Conservation (phyloP, 768 basidiomycete genomes). For the Boletus reticuloceps region DNA sequence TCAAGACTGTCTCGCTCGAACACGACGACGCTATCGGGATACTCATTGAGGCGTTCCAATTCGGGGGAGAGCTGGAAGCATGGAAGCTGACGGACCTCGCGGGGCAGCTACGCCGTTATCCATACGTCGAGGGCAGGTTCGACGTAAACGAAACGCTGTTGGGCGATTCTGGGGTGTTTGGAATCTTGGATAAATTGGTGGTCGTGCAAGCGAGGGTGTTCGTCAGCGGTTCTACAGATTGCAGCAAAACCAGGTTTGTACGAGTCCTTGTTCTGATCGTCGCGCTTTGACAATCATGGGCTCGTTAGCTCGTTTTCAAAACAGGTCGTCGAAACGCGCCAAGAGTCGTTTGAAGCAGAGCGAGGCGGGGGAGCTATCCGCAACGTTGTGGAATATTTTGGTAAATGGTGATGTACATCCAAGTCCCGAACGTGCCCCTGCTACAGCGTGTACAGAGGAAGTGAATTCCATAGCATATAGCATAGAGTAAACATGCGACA, state of each 20-base stretch:
- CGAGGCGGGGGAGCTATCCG: conserved; percentile 19
- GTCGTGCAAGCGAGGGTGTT: conserved; percentile 48
- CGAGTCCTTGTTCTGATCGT: neutral
- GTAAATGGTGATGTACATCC: conserved; percentile 22
- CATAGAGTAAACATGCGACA: conserved; percentile 25
- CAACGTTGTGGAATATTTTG: conserved; percentile 47
- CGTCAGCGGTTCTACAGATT: conserved; percentile 46
- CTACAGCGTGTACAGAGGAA: neutral
- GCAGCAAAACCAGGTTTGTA: conserved; percentile 47
- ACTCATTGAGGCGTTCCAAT: conserved; percentile 42
- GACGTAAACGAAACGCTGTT: conserved; percentile 31
- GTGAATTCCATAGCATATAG: conserved; percentile 7
- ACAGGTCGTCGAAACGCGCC: conserved; percentile 47
- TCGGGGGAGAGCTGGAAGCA: conserved; percentile 36
- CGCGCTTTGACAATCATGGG: neutral
- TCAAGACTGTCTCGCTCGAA: conserved; percentile 38
- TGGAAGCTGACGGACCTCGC: conserved; percentile 45
- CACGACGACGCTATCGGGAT: conserved; percentile 47
- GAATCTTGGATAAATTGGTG: conserved; percentile 57
- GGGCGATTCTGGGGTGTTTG: conserved; percentile 48
- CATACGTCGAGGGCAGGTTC: conserved; percentile 21
- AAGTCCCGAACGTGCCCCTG: neutral
- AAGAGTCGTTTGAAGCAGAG: conserved; percentile 17
- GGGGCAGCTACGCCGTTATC: conserved; percentile 31
- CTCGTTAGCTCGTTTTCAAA: conserved; percentile 47